Evolutionary conservation across 2,329 filamentous ascomycete genomes (phyloP).

Genomic region (Cytospora chrysosperma): DNA sequence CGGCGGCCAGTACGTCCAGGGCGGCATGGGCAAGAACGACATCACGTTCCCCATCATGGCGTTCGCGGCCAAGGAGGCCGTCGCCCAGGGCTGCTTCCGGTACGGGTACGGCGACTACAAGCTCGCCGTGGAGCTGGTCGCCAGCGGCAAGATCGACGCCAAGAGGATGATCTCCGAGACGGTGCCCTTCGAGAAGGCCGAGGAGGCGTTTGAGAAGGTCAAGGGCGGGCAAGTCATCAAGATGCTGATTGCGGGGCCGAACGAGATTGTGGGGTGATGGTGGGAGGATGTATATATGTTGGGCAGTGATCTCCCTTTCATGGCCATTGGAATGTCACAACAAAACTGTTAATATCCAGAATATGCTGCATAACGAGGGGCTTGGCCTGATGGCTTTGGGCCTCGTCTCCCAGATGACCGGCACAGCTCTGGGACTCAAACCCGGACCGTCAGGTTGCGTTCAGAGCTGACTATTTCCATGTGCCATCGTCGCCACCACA

Average conservation of each 20-base stretch:
- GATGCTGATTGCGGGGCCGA: constrained; percentile 65
- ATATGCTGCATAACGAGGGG: no score
- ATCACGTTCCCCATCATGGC: constrained; percentile 92
- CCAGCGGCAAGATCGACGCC: constrained; percentile 70
- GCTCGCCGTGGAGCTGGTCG: constrained; percentile 75
- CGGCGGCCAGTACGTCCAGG: constrained; percentile 79
- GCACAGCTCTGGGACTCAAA: no score
- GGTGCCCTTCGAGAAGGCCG: constrained; percentile 78
- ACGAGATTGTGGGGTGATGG: constrained; percentile 52
- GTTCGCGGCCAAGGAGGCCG: constrained; percentile 86
- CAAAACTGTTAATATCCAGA: no score
- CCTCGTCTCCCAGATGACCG: no score
- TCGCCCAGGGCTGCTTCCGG: constrained; percentile 81
- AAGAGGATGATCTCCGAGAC: constrained; percentile 78
- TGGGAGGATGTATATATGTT: no score
- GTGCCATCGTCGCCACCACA: no score
- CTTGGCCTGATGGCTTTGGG: no score
- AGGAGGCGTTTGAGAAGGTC: constrained; percentile 83
- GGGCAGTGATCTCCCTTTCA: no score
- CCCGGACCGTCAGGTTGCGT: no score
- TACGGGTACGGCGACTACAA: constrained; percentile 88
- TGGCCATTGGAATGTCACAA: no score
- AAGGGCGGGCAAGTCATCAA: constrained; percentile 79
- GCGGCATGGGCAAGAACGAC: constrained; percentile 84
- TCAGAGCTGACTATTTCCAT: no score